Evolutionary conservation across 305 asterid species (phyloP), one percentile per base, ranked within the genome.

Genomic region (Fraxinus latifolia): DNA sequence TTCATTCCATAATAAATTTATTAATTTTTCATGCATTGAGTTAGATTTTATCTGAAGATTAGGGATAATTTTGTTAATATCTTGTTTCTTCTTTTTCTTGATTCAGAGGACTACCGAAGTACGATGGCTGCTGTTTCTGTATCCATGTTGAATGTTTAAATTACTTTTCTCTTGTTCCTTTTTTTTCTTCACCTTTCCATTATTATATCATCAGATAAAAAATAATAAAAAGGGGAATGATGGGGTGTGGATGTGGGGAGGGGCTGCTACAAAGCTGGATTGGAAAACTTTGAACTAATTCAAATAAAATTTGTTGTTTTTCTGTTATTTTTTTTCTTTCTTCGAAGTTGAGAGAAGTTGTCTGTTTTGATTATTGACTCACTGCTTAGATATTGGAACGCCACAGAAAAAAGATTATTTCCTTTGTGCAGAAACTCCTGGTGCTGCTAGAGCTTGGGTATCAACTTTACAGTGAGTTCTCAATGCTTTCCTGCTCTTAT

Each of bases 341-440:
- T 65, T 73, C 76, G 3, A 80, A 76, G 68, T 60, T 44, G 34
- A 33, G 68, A 25, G 72, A 31, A 33, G 72, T 82, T 53, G 42
- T 44, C 42, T 78, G 74, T 70, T 85, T 82, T 36, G 47, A 78
- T 88, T 67, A 94, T 94, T 96, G 87, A 91, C 93, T 75, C 74
- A 50, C 78, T 86, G 47, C 80, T 65, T 89, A 96, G 99, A 96
- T 89, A 93, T 96, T 88, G 99, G 98, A 82, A 96, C 99, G 67
- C 99, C 99, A 7, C 99, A 94, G 89, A 94, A 84, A 85, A 91
- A 89, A 83, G 99, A 96, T 84, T 91, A 93, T 86, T 96, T 94
- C 87, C 95, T 96, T n/a, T 96, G 99, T 86, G 99, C 99, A 73
- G 99, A 94, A 87, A 94, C 99, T 73, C 96, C 98, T 74, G 97